A percentile compares a stretch with the other conserved stretches of the same genome.
These are phyloP conservation scores for Claviceps pazoutovae DNA, from an alignment of 2,329 filamentous ascomycete genomes.

Conservation along the genomic window DNA sequence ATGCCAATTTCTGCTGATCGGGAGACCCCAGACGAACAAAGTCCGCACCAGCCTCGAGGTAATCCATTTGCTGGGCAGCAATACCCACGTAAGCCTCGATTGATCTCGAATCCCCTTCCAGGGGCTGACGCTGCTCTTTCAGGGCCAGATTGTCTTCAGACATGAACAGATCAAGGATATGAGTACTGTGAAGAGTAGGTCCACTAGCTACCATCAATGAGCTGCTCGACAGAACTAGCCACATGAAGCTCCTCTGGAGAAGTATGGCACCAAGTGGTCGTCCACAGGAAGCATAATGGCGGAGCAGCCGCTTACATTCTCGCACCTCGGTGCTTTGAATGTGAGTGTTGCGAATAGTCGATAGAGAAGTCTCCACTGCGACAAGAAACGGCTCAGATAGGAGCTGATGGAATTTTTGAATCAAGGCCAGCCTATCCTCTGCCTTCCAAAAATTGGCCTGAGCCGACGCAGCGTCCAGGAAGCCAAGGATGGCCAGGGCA, in stretches of 20 bases:
- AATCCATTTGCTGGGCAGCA: conserved; percentile 68
- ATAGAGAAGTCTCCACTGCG: conserved; percentile 77
- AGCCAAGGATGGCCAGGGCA: conserved; percentile 75
- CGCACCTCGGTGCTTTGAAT: conserved; percentile 50
- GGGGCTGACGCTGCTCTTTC: conserved; percentile 17
- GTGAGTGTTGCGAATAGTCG: conserved; percentile 71
- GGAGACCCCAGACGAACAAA: conserved; percentile 69
- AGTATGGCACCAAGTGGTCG: conserved; percentile 84
- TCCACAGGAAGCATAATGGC: conserved; percentile 66
- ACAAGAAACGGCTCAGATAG: conserved; percentile 77
- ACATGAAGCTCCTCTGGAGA: conserved; percentile 77
- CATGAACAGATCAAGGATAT: conserved; percentile 64
- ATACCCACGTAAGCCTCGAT: conserved; percentile 55
- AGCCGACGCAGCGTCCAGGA: conserved; percentile 68
- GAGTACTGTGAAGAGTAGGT: conserved; percentile 41
- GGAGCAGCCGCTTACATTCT: conserved; percentile 79
- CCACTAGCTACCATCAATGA: conserved; percentile 56
- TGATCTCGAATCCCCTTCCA: conserved; percentile 39
- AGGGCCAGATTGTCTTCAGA: conserved; percentile 35
- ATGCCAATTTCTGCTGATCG: conserved; percentile 76
- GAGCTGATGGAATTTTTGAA: conserved; percentile 57
- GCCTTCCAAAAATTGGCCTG: conserved; percentile 71
- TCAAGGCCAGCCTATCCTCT: conserved; percentile 56
- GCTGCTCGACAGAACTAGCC: conserved; percentile 64
- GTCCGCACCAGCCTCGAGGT: conserved; percentile 79